phyloP scores from a whole-genome alignment of 106 monocot genomes.

The Dendrobium officinale region DNA sequence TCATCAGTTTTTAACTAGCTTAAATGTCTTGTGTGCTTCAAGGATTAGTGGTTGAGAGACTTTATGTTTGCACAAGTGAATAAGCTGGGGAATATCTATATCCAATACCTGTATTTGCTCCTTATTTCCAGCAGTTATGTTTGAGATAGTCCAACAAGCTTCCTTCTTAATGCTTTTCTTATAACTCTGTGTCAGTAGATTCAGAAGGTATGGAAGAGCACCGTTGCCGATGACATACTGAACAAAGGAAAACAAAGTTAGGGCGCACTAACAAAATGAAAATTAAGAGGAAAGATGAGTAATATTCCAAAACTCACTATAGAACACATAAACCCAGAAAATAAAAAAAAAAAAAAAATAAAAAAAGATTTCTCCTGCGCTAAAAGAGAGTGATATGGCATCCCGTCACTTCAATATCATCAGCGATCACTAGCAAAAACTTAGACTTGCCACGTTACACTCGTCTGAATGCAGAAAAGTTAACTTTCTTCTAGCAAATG shows the following conservation, averaged over 20 bases:
- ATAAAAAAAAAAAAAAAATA: background rate
- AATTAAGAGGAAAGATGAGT: background rate
- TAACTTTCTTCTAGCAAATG: background rate
- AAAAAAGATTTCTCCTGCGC: too few relatives aligned
- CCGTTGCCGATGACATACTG: slow-evolving; percentile 21
- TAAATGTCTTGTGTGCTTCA: background rate
- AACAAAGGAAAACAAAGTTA: background rate
- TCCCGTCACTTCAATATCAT: background rate
- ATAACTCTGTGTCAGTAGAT: slow-evolving; percentile 21
- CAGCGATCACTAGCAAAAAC: background rate
- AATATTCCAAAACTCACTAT: background rate
- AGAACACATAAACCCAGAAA: background rate
- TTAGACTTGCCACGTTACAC: background rate
- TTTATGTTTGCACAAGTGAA: background rate
- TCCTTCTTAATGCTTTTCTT: slow-evolving; percentile 36
- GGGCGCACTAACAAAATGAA: background rate
- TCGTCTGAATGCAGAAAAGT: background rate
- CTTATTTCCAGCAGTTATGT: slow-evolving; percentile 33
- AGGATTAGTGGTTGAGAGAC: background rate
- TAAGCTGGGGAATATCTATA: background rate
- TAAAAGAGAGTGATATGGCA: too few relatives aligned
- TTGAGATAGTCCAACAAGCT: slow-evolving; percentile 31
- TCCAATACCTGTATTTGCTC: slow-evolving; percentile 22
- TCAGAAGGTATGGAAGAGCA: slow-evolving; percentile 20
- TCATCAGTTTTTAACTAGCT: background rate